phyloP scores from a whole-genome alignment of 805 yeast species.

The Saccharomycopsis vini region DNA sequence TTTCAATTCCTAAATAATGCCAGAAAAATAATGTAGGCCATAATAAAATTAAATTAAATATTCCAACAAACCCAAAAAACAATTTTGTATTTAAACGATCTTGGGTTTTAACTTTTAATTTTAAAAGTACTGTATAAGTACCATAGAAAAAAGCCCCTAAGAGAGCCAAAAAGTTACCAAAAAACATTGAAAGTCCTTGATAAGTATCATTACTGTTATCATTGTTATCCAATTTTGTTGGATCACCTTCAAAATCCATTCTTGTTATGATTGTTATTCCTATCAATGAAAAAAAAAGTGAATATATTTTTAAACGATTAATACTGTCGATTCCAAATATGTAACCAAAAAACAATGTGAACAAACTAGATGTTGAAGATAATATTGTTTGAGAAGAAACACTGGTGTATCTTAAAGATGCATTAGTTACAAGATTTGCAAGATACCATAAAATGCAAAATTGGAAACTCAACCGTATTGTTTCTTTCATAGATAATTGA shows the following conservation, averaged over 20 bases:
- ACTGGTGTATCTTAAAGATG: slow-evolving; percentile 77
- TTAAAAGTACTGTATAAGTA: slow-evolving; percentile 76
- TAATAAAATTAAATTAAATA: slow-evolving; percentile 59
- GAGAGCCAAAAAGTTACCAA: slow-evolving; percentile 76
- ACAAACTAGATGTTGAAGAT: slow-evolving; percentile 87
- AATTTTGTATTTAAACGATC: slow-evolving; percentile 71
- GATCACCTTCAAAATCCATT: slow-evolving; percentile 37
- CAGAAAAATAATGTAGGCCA: slow-evolving; percentile 78
- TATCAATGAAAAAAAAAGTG: slow-evolving; percentile 58
- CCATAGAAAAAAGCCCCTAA: slow-evolving; percentile 88
- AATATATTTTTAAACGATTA: slow-evolving; percentile 54
- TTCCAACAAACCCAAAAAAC: slow-evolving; percentile 92
- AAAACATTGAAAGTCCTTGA: slow-evolving; percentile 20
- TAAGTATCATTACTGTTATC: not conserved
- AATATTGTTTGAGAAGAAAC: slow-evolving; percentile 92
- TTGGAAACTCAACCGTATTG: slow-evolving; percentile 65
- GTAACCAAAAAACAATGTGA: slow-evolving; percentile 79
- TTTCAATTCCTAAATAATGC: slow-evolving; percentile 56
- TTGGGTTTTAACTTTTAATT: slow-evolving; percentile 64
- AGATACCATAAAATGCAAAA: slow-evolving; percentile 85
- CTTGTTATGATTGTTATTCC: slow-evolving; percentile 79
- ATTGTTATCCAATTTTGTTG: slow-evolving; percentile 6
- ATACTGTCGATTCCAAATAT: slow-evolving; percentile 62
- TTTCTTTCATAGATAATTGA: slow-evolving; percentile 29
- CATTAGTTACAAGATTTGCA: slow-evolving; percentile 84